Evolutionary conservation across 352 stramenopile species (phyloP), one percentile per base, ranked within the genome.

Genomic region (Phytophthora cajani): DNA sequence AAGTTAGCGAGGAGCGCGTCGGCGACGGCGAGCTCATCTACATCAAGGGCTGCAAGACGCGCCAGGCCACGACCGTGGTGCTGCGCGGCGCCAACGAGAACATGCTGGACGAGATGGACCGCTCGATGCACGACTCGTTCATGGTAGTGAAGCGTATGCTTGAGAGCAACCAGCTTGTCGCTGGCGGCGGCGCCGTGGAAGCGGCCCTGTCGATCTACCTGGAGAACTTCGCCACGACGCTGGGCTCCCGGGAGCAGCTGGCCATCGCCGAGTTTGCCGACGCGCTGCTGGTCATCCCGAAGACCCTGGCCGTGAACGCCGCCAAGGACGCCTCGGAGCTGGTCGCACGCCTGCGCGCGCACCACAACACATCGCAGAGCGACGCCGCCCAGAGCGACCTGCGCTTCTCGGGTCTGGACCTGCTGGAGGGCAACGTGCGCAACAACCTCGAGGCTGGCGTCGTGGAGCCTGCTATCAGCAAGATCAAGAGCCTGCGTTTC

Each of bases 81-180:
- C 86, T 99, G 59, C 94, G 98, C 32, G 98, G 98, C 38, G 98
- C 98, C 33, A 99, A 99, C 88, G 98, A 99, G 73, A 99, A 99
- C 87, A 98, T 99, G 91, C 84, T 99, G 11, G 97, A 99, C 75
- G 98, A 99, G 84, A 99, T 99, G 95, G 97, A 99, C 80, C 91
- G 98, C 40, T 98, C 98, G 21, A 89, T 99, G 63, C 97, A 99
- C 77, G 98, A 99, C 84, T 94, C 96, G 46, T 88, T 99, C 53
- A 99, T 98, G 89, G 97, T 99, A n/a, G 95, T 99, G 19, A 99
- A 99, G 89, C 91, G 98, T 50, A 99, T 99, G 93, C 88, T 99
- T n/a, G 98, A 99, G 86, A 98, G 89, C 70, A 99, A 99, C 80
- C 97, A 98, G 51, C 80, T 99, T 1, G 98, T 99, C 49, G 95